Base-by-base conservation (phyloP, 176 grass and related monocot genomes). In the Musa troglodytarum region DNA sequence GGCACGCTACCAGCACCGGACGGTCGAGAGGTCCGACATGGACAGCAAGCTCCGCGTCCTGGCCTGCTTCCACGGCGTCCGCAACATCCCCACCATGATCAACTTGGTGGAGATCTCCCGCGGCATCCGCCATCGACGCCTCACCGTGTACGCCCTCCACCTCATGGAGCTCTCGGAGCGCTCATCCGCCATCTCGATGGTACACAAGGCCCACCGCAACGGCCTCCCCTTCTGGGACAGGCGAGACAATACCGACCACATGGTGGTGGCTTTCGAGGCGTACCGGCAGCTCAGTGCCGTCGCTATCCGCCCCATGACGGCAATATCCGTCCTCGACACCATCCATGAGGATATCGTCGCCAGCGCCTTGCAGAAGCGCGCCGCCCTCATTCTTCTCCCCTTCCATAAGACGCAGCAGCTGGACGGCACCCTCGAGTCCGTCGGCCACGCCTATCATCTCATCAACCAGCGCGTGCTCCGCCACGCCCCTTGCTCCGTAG, bases 181-280 rank as follows among this genome's bases (percentile, higher is more conserved):
- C 20, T 73, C 71, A 0, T 73, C 71, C 7, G 71, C 71, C 11
- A 73, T 73, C 52, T 73, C 52, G 10, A 73, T 73, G 71, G 71
- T 54, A 19, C 51, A 73, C 71, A 73, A 73, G 71, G 71, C 52
- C 3, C 71, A 22, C 20, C 71, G 71, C 52, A 73, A 73, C 2
- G 71, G 71, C 20, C 50, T 73, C 11, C 71, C 71, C 21, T 73
- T 73, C 71, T 73, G 71, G 71, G 55, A 73, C 71, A 55, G 25
- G 52, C 21, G 50, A 23, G 12, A 50, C n/a, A 73, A 73, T 19
- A 21, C 51, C 22, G 21, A 73, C 52, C 52, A 54, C 11, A 50
- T 54, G 12, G 71, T 73, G 20, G 71, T 73, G 52, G 71, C 50
- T 20, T 73, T 73, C 51, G 71, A 73, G 52, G 71, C 71, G 1